Evolutionary conservation across 495 filamentous ascomycete genomes (phyloP).

Genomic region (Penicillium arizonense): DNA sequence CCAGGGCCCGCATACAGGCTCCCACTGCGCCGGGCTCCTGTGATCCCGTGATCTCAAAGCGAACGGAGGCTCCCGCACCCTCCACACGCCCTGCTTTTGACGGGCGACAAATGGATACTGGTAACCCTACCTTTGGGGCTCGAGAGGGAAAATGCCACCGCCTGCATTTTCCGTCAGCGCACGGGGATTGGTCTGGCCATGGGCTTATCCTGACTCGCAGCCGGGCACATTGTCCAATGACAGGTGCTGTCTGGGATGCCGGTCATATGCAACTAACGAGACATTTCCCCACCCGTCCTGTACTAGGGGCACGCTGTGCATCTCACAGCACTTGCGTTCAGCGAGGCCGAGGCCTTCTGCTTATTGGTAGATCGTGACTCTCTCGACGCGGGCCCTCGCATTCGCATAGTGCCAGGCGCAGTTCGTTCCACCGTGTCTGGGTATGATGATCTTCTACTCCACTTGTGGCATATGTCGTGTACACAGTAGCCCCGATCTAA

Average conservation of each 20-base stretch:
- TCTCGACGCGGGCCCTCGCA: conserved; percentile 30
- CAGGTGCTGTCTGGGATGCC: conserved; percentile 17
- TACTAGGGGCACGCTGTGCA: conserved; percentile 12
- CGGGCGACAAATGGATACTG: conserved; percentile 40
- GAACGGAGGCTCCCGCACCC: conserved; percentile 39
- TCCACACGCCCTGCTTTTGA: conserved; percentile 29
- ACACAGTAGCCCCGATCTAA: background rate
- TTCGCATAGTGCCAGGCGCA: conserved; percentile 27
- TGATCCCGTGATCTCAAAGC: conserved; percentile 46
- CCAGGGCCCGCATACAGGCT: conserved; percentile 39
- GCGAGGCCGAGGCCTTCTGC: conserved; percentile 5
- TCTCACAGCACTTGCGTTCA: conserved; percentile 15
- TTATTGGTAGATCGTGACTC: conserved; percentile 21
- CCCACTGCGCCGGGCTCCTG: conserved; percentile 38
- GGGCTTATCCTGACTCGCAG: conserved; percentile 29
- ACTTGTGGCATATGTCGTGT: conserved; percentile 1
- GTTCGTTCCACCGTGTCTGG: conserved; percentile 7
- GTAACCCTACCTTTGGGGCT: conserved; percentile 21
- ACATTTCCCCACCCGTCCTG: conserved; percentile 20
- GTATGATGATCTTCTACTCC: background rate
- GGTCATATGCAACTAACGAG: conserved; percentile 36
- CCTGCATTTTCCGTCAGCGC: conserved; percentile 13
- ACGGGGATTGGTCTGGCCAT: conserved; percentile 33
- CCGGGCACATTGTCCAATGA: conserved; percentile 31
- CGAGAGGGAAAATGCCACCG: conserved; percentile 30